Evolutionary conservation across 768 basidiomycete genomes (phyloP).

Genomic region (Lentinus tigrinus): DNA sequence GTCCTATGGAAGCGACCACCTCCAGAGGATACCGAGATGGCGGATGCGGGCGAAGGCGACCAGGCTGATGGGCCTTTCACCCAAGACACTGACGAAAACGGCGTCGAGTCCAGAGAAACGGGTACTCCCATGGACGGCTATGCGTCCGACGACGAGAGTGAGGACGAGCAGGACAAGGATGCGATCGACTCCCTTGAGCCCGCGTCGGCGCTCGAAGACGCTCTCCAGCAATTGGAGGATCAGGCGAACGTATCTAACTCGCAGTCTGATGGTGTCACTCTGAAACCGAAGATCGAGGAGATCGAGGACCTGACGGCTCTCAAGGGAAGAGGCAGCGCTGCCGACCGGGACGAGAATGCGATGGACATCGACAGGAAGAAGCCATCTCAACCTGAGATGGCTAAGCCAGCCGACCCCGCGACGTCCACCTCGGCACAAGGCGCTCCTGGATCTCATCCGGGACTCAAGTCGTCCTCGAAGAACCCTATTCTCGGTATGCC

Average conservation of each 20-base stretch:
- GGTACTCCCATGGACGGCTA: conserved; percentile 40
- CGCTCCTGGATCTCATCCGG: conserved; percentile 30
- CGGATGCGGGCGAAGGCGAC: conserved; percentile 26
- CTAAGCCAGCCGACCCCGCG: not conserved
- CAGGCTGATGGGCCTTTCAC: conserved; percentile 31
- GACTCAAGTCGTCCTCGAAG: conserved; percentile 54
- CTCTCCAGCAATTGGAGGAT: conserved; percentile 44
- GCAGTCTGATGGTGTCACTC: conserved; percentile 21
- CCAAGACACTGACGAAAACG: conserved; percentile 23
- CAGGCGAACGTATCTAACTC: conserved; percentile 32
- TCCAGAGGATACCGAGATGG: conserved; percentile 34
- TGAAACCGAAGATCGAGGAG: conserved; percentile 51
- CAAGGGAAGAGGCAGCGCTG: conserved; percentile 14
- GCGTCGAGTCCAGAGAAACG: conserved; percentile 22
- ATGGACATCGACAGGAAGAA: conserved; percentile 28
- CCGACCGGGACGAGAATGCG: conserved; percentile 20
- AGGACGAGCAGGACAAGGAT: conserved; percentile 57
- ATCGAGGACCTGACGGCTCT: conserved; percentile 54
- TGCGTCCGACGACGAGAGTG: conserved; percentile 60
- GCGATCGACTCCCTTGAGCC: conserved; percentile 62
- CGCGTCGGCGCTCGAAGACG: conserved; percentile 53
- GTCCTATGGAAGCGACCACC: conserved; percentile 59
- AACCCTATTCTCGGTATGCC: conserved; percentile 44
- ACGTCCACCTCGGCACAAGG: not conserved
- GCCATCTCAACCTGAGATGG: not conserved